Percentiles rank a stretch among this genome's conserved stretches.
Conservation (phyloP, 1,139 yeast species). For the Kodamaea sp. region DNA sequence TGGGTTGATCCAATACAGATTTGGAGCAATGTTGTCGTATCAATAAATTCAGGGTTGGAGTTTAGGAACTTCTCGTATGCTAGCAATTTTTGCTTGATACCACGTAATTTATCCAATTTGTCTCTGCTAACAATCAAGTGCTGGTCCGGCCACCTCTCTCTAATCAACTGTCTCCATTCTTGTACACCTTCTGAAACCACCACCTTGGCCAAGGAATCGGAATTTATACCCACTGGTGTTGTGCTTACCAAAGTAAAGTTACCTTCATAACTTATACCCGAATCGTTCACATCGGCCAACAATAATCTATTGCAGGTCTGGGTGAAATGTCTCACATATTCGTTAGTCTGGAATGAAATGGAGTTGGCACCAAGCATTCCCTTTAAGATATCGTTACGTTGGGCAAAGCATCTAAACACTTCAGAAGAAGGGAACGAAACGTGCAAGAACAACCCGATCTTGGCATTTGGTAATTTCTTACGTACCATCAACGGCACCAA, state of each 20-base stretch:
- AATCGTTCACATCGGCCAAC: conserved; percentile 77
- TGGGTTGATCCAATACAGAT: conserved; percentile 66
- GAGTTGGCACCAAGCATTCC: conserved; percentile 92
- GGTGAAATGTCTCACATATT: conserved; percentile 88
- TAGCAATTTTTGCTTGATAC: conserved; percentile 80
- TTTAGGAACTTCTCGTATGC: conserved; percentile 82
- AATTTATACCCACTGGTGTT: conserved; percentile 88
- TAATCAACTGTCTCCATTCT: conserved; percentile 70
- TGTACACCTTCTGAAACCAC: conserved; percentile 53
- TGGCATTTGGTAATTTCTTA: conserved; percentile 72
- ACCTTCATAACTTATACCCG: conserved; percentile 71
- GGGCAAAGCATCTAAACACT: conserved; percentile 92
- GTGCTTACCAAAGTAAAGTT: conserved; percentile 66
- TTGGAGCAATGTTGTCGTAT: conserved; percentile 75
- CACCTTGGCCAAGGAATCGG: conserved; percentile 53
- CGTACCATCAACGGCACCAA: conserved; percentile 86
- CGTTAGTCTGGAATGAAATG: conserved; percentile 87
- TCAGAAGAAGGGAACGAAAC: conserved; percentile 96
- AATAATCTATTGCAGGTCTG: conserved; percentile 87
- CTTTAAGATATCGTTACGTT: conserved; percentile 69
- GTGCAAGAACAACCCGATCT: conserved; percentile 89
- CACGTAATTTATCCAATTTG: conserved; percentile 83
- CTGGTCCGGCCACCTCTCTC: conserved; percentile 76
- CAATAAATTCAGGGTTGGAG: conserved; percentile 69
- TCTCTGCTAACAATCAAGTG: conserved; percentile 83